Evolutionary conservation across 2,329 filamentous ascomycete species (phyloP), one percentile per base, ranked within the genome.

Genomic region (Sporothrix brasiliensis): DNA sequence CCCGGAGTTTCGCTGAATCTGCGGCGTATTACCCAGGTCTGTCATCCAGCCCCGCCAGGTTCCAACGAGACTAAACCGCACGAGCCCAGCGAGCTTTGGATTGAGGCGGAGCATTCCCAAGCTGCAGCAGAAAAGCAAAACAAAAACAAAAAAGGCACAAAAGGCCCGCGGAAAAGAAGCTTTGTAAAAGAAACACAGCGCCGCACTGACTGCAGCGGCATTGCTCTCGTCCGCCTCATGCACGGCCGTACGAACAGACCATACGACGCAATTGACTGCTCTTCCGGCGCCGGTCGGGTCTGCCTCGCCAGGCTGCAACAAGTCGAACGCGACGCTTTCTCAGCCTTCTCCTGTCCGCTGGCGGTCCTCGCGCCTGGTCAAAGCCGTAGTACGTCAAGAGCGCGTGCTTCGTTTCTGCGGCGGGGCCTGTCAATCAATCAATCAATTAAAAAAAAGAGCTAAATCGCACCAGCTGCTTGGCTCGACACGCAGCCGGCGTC

Each of bases 81-180:
- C 54, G 67, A 50, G 14, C 24, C 58, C 6, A 52, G 19, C 50
- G 27, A 30, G 27, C 27, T 30, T 34, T 69, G 49, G 68, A 50
- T 50, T 41, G 58, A 69, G 68, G 68, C 68, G 68, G 61, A 69
- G 68, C 68, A 69, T 41, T 9, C 14, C 39, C 41, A 30, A 50
- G 16, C 67, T n/a, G 16, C 2, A 1, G 49, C 49, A 50, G 4
- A 21, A 30, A 24, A 24, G 2, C 50, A 21, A 39, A 14, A 61
- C 30, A 9, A 34, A 39, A 34, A 27, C 19, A 58, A 27, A 58
- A 44, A 61, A 41, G 19, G 21, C 41, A 65, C 11, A 63, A 66
- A 50, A 34, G 24, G 61, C 44, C 47, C 56, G 56, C 34, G 56
- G 34, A 60, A 24, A 60, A 39, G 13, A 39, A 19, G 34, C 4